A percentile compares a stretch with the other conserved stretches of the same genome.
Conservation (phyloP, 202 grass and related monocot species). For the Carex sylvatica region DNA sequence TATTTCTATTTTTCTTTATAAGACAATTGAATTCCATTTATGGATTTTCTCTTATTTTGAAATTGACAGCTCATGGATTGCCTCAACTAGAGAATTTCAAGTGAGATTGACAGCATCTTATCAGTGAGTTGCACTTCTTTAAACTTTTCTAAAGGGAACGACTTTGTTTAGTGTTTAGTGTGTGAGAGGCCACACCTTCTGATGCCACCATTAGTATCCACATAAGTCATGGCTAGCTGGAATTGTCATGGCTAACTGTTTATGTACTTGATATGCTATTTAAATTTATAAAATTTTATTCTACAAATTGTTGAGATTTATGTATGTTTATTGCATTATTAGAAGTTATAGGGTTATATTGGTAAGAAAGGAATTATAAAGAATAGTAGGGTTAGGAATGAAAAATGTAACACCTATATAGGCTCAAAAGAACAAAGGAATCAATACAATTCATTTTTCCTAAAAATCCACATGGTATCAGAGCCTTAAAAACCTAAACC, state of each 20-base stretch:
- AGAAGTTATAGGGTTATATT: too few relatives aligned
- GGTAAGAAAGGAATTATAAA: too few relatives aligned
- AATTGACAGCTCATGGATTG: slow-evolving; percentile 65
- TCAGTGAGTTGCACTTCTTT: slow-evolving; percentile 48
- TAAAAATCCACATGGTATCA: too few relatives aligned
- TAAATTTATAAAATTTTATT: background rate
- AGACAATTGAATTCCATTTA: slow-evolving; percentile 4
- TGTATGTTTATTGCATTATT: too few relatives aligned
- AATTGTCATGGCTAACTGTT: too few relatives aligned
- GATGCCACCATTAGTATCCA: background rate
- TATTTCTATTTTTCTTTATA: background rate
- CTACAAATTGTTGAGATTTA: too few relatives aligned
- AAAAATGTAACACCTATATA: too few relatives aligned
- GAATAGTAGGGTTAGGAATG: too few relatives aligned
- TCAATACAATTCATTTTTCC: too few relatives aligned
- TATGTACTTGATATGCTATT: background rate
- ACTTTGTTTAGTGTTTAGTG: background rate
- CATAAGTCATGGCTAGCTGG: too few relatives aligned
- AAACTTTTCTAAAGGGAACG: background rate
- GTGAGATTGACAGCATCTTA: slow-evolving; percentile 74
- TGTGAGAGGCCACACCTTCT: background rate
- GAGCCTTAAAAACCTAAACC: too few relatives aligned
- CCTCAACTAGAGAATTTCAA: slow-evolving; percentile 92
- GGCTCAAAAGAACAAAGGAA: too few relatives aligned
- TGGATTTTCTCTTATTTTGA: slow-evolving; percentile 13